Base-by-base conservation (phyloP, 2,329 filamentous ascomycete genomes). In the Colletotrichum coccodes region DNA sequence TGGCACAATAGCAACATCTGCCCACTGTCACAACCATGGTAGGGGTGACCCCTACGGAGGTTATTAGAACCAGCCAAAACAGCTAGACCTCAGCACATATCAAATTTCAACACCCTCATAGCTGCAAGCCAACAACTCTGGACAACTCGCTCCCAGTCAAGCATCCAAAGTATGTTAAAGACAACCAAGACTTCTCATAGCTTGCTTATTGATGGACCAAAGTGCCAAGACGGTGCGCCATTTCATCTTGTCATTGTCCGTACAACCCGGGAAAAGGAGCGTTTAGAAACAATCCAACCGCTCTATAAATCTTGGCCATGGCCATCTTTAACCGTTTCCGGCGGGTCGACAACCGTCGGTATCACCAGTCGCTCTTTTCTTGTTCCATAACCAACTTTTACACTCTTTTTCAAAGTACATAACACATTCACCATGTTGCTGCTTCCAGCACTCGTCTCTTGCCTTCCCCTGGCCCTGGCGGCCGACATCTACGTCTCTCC, bases 401-500 rank as follows among this genome's bases (percentile, higher is more conserved):
- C 63, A 66, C 49, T 61, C 63, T 30, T 66, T 65, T 66, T 28
- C 40, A 54, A 21, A 18, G 21, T 38, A 52, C 18, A 36, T 21
- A 16, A 7, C 34, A 21, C 44, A 8, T 28, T 38, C 57, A 34
- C 23, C 4, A 65, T 65, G 63, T 46, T 65, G 38, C 32, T 65
- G 11, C 47, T 61, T 7, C 40, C 57, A 23, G 21, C 57, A 9
- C 18, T 70, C 30, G n/a, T 68, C 34, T 58, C 60, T 12, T 66
- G 58, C 1, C 68, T 70, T 5, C 49, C 68, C n/a, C 11, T 66
- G 58, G 59, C 59, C 50, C 68, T 68, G 64, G 77, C 76, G 23
- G 74, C 75, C 12, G 79, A 81, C 32, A 80, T 85, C 66, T 85
- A 81, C 71, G 84, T 86, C 21, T 81, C 84, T 0, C 82, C 83